These are phyloP conservation scores for Encephalitozoon cuniculi DNA, from an alignment of 371 early-diverging fungal species.

Conservation along the genomic window DNA sequence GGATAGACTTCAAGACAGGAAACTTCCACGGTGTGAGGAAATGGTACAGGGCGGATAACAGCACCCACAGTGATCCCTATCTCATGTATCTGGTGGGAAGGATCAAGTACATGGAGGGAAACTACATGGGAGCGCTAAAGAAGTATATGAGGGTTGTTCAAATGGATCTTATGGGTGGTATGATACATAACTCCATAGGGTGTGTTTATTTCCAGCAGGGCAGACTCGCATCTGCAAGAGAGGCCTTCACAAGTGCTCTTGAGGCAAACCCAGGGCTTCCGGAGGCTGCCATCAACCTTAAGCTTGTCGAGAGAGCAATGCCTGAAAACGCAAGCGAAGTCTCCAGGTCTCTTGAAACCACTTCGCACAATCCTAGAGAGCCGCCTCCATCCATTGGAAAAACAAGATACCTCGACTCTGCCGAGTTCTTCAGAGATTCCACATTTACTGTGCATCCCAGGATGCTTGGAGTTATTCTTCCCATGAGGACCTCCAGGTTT, in stretches of 20 bases:
- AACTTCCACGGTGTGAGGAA: neutral
- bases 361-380: neutral
- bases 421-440: neutral
- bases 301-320: neutral
- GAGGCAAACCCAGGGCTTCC: neutral
- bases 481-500: neutral
- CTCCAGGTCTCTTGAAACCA: too few relatives aligned
- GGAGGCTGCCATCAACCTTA: neutral
- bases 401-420: neutral
- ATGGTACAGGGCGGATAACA: neutral
- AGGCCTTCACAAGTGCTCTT: neutral
- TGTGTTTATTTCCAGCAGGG: neutral
- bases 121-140: neutral
- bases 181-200: neutral
- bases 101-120: neutral
- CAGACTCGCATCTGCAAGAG: neutral
- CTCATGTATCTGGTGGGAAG: neutral
- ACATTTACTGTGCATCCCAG: neutral
- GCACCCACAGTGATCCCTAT: neutral
- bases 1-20: slow-evolving; percentile 1
- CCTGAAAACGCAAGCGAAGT: neutral
- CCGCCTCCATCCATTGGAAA: neutral
- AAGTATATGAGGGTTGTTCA: neutral
- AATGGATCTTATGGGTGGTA: neutral
- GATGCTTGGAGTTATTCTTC: neutral